phyloP scores from a whole-genome alignment of 179 eudicot genomes.

The Beta lomatogona region DNA sequence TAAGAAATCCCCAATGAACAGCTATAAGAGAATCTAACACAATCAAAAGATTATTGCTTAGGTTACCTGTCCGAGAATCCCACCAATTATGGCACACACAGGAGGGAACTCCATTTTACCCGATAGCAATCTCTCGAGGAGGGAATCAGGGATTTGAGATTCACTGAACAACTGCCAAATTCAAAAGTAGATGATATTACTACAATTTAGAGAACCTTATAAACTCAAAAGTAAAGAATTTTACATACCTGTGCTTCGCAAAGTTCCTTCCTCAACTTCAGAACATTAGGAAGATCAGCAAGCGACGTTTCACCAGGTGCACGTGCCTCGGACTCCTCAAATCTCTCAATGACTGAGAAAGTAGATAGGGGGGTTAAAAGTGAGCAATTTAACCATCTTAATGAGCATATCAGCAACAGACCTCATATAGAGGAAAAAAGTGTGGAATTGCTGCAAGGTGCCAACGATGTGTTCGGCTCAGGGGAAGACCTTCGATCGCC shows the following conservation, averaged over 20 bases:
- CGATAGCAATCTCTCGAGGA: constrained; percentile 67
- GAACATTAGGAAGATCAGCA: constrained; percentile 69
- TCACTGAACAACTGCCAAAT: constrained; percentile 59
- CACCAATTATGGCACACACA: constrained; percentile 89
- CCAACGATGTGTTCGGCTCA: neutral
- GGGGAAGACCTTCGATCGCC: neutral
- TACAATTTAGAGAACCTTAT: neutral
- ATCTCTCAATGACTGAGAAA: constrained; percentile 67
- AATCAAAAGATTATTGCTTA: neutral
- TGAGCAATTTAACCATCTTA: too few species aligned
- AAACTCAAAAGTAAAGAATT: neutral
- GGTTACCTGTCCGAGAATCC: constrained; percentile 92
- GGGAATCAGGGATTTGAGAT: constrained; percentile 77
- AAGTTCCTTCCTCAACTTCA: constrained; percentile 70
- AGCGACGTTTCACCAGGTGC: constrained; percentile 62
- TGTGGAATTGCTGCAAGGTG: neutral
- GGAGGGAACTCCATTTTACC: constrained; percentile 79
- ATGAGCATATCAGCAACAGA: neutral
- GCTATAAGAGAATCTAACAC: neutral
- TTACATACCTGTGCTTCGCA: constrained; percentile 63
- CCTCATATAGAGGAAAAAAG: neutral
- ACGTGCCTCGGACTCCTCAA: constrained; percentile 70
- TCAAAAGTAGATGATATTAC: neutral
- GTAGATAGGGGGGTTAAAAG: neutral
- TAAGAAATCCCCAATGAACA: neutral